Percentiles rank a stretch among this genome's conserved stretches.
These are phyloP conservation scores for Macrocybe gigantea DNA, from an alignment of 768 basidiomycete genomes.

Conservation along the genomic window DNA sequence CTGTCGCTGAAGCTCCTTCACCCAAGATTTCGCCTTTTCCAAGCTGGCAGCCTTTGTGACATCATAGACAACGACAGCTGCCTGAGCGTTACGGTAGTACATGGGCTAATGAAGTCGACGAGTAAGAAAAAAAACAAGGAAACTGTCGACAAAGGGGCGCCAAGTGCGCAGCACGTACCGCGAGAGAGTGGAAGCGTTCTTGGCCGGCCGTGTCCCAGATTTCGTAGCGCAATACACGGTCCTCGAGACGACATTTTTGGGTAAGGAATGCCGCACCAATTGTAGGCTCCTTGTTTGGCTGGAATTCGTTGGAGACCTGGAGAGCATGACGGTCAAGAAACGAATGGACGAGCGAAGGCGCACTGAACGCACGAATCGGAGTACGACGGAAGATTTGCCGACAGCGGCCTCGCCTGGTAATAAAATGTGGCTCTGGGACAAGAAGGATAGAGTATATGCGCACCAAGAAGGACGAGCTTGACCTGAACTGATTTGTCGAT, in stretches of 20 bases:
- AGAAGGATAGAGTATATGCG: constrained; percentile 15
- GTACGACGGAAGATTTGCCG: constrained; percentile 97
- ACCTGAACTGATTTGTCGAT: constrained; percentile 93
- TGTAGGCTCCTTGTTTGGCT: constrained; percentile 97
- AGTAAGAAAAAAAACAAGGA: constrained; percentile 6
- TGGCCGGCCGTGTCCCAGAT: constrained; percentile 97
- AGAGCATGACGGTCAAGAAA: constrained; percentile 10
- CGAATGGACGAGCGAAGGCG: neutral
- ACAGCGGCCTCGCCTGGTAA: constrained; percentile 91
- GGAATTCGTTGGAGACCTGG: constrained; percentile 95
- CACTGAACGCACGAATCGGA: constrained; percentile 75
- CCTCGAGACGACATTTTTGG: constrained; percentile 93
- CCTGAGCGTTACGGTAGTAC: constrained; percentile 98
- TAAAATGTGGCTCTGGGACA: constrained; percentile 5
- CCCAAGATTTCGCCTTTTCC: constrained; percentile 99
- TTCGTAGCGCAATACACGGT: constrained; percentile 89
- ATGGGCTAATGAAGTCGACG: constrained; percentile 60
- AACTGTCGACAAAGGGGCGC: neutral
- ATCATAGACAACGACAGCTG: constrained; percentile 97
- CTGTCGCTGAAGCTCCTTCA: constrained; percentile 97
- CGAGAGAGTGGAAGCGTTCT: constrained; percentile 96
- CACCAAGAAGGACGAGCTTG: constrained; percentile 94
- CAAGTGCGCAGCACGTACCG: constrained; percentile 44
- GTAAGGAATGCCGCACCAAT: constrained; percentile 96
- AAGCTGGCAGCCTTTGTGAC: constrained; percentile 93